These are phyloP conservation scores for Hortiboletus campestris DNA, from an alignment of 768 basidiomycete species.

Conservation along the genomic window DNA sequence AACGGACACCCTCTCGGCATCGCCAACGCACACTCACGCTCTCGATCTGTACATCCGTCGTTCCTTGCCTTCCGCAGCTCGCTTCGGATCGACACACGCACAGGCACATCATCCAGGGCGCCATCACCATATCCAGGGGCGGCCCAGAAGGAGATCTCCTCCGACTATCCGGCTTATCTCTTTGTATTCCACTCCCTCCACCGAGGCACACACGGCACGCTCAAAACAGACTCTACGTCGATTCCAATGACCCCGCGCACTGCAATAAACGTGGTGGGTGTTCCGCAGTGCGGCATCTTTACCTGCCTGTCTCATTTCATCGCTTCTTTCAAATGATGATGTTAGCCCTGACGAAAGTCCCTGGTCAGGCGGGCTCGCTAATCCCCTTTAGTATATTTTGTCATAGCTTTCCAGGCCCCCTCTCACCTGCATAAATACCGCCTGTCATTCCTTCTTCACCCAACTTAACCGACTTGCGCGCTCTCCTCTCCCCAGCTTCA, in stretches of 20 bases:
- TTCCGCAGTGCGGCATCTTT: neutral
- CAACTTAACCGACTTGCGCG: neutral
- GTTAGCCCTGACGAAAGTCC: conserved; percentile 10
- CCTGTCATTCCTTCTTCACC: neutral
- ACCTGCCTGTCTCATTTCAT: too few relatives aligned
- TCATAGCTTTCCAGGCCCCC: conserved; percentile 2
- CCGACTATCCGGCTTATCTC: neutral
- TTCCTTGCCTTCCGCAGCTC: neutral
- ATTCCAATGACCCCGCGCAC: too few relatives aligned
- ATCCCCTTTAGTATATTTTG: conserved; percentile 5
- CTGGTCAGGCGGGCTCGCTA: conserved; percentile 8
- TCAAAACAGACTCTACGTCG: too few relatives aligned
- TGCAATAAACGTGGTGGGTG: neutral
- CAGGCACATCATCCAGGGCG: neutral
- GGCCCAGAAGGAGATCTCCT: too few relatives aligned
- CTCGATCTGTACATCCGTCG: too few relatives aligned
- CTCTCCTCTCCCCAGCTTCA: neutral
- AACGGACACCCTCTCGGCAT: too few relatives aligned
- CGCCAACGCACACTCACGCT: too few relatives aligned
- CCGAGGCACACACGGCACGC: too few relatives aligned
- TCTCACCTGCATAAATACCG: neutral
- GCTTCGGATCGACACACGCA: too few relatives aligned
- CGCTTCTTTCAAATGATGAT: conserved; percentile 1
- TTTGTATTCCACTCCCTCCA: neutral
- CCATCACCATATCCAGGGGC: neutral